These are phyloP conservation scores for Juglanconis sp. DNA, from an alignment of 2,329 filamentous ascomycete genomes.

Conservation along the genomic window DNA sequence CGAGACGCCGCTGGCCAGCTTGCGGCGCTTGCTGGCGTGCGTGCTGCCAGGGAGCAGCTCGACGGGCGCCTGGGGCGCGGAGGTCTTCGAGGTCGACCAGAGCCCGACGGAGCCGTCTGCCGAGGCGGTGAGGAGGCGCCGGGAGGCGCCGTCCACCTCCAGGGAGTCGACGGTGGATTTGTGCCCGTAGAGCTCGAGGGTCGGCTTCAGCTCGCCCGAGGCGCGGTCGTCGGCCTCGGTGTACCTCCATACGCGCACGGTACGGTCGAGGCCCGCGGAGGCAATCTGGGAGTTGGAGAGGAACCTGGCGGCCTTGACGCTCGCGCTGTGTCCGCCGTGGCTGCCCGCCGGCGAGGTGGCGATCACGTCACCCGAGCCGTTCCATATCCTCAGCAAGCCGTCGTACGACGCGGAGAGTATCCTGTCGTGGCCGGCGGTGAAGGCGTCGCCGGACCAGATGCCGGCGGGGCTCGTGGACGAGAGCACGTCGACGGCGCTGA, in stretches of 20 bases:
- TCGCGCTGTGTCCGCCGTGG: constrained; percentile 70
- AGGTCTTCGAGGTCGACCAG: constrained; percentile 78
- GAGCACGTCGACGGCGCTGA: constrained; percentile 80
- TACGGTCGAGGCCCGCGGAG: constrained; percentile 80
- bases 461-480: constrained; percentile 63
- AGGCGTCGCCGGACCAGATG: constrained; percentile 48
- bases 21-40: constrained; percentile 72
- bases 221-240: constrained; percentile 60
- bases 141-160: constrained; percentile 68
- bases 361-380: constrained; percentile 79
- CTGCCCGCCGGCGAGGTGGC: constrained; percentile 67
- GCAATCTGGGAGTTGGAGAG: constrained; percentile 74
- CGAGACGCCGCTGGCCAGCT: constrained; percentile 52
- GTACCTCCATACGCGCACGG: constrained; percentile 88
- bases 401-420: constrained; percentile 95
- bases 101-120: constrained; percentile 81
- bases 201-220: constrained; percentile 63
- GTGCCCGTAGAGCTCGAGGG: constrained; percentile 57
- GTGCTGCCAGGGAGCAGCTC: constrained; percentile 62
- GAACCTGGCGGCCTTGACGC: constrained; percentile 81
- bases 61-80: constrained; percentile 70
- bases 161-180: constrained; percentile 63
- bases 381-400: constrained; percentile 84
- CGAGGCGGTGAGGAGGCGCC: constrained; percentile 80
- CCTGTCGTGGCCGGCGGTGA: constrained; percentile 59